Percentiles rank a stretch among this genome's conserved stretches.
phyloP scores from a whole-genome alignment of 345 rosid species.

The Clarkia xantiana region DNA sequence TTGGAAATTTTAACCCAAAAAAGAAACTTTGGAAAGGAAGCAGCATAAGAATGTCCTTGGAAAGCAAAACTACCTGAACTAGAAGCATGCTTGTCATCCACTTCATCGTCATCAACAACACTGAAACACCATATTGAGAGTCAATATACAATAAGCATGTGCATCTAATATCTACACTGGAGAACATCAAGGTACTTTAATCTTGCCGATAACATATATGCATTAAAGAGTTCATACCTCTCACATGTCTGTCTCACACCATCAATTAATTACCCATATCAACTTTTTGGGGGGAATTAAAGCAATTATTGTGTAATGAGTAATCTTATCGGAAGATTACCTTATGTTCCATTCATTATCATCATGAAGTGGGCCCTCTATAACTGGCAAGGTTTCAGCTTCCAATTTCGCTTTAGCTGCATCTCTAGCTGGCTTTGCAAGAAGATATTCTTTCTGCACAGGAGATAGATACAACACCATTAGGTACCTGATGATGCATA shows the following conservation, averaged over 20 bases:
- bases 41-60: neutral
- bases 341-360: conserved; percentile 97
- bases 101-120: conserved; percentile 50
- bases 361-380: conserved; percentile 52
- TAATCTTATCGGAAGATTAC: conserved; percentile 14
- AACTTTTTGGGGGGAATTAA: no score
- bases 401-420: conserved; percentile 87
- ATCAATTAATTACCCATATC: neutral
- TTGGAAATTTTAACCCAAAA: no score
- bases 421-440: conserved; percentile 70
- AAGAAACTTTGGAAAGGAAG: no score
- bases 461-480: conserved; percentile 7
- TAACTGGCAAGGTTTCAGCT: conserved; percentile 31
- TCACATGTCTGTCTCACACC: neutral
- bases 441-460: conserved; percentile 61
- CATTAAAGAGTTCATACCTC: conserved; percentile 1
- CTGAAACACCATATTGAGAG: conserved; percentile 17
- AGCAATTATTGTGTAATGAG: no score
- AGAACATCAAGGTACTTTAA: no score
- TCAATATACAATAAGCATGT: neutral
- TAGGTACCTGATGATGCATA: conserved; percentile 6
- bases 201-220: no score
- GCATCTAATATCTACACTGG: no score
- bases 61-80: conserved; percentile 35
- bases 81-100: conserved; percentile 21